phyloP scores from a whole-genome alignment of 2,329 filamentous ascomycete species.

The Diaporthe capsici region DNA sequence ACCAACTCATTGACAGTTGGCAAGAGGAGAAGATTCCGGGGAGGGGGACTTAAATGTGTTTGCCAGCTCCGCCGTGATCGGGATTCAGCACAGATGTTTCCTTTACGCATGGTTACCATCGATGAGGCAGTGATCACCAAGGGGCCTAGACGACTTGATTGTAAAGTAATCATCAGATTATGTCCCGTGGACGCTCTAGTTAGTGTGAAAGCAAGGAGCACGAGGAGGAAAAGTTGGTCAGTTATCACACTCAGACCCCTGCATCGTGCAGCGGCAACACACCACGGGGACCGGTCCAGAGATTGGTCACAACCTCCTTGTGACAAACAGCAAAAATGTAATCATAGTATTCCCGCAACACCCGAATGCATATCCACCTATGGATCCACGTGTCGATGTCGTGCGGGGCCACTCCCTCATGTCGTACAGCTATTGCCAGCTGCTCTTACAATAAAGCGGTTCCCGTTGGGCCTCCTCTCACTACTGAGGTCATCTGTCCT shows the following conservation, averaged over 20 bases:
- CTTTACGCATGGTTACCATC: no score
- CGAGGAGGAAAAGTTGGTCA: background rate
- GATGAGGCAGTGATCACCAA: no score
- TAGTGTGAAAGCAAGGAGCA: background rate
- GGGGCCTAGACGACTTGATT: no score
- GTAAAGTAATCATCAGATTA: no score
- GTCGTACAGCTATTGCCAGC: background rate
- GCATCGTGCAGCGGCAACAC: background rate
- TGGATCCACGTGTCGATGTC: background rate
- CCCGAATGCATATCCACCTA: background rate
- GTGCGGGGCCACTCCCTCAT: background rate
- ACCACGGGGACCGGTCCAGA: background rate
- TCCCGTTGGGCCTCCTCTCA: background rate
- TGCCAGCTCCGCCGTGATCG: no score
- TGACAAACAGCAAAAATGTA: background rate
- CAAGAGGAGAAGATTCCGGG: no score
- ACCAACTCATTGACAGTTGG: no score
- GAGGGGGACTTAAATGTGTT: no score
- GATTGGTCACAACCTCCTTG: background rate
- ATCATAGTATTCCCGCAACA: background rate
- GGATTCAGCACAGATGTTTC: no score
- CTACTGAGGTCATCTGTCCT: background rate
- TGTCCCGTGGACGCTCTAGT: no score
- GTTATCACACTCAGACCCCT: background rate
- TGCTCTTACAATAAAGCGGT: background rate